Base-by-base conservation (phyloP, 345 rosid species). In the Linum lewisii region DNA sequence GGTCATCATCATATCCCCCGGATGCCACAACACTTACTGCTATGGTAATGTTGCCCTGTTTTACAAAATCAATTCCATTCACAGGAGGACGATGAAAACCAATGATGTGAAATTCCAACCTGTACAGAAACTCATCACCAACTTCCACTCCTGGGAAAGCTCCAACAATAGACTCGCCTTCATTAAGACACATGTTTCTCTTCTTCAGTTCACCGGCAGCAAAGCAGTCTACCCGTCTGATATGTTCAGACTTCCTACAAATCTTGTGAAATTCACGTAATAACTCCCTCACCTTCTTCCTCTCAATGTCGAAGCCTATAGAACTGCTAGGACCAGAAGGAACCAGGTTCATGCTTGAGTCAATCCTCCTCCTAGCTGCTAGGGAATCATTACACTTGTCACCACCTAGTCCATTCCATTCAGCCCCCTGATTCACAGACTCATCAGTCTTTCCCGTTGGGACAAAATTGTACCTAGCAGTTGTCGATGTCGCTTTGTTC, bases 61-160 rank as follows among this genome's bases (percentile, higher is more conserved):
- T 75, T 69, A 78, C 25, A 59, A 61, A 88, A 68, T 91, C 98
- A 38, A 91, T 91, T 68, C 98, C 95, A n/a, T 77, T 77, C 67
- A 84, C 88, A 23, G 63, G 60, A 55, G 24, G 84, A 25, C 80
- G 86, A 75, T 91, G 98, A 22, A 88, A 84, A 25, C 98, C 92
- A 53, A 88, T 68, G 21, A 88, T 64, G 64, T 75, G 78, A 24
- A 88, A 96, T 66, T 91, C 92, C 5, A 83, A 74, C 44, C 87
- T 77, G 56, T 86, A 91, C 42, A 79, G 90, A 75, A 86, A 91
- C 66, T 77, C 95, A 63, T 91, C 98, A 3, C 98, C 95, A 24
- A 84, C 77, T 66, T 78, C 78, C 63, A 85, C 87, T 24, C 96
- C 98, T 0, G 96, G 96, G 60, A 91, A 79, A 18, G 77, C 2